A percentile compares a stretch with the other conserved stretches of the same genome.
phyloP scores from a whole-genome alignment of 495 filamentous ascomycete species.

The Penicillium flavigenum region DNA sequence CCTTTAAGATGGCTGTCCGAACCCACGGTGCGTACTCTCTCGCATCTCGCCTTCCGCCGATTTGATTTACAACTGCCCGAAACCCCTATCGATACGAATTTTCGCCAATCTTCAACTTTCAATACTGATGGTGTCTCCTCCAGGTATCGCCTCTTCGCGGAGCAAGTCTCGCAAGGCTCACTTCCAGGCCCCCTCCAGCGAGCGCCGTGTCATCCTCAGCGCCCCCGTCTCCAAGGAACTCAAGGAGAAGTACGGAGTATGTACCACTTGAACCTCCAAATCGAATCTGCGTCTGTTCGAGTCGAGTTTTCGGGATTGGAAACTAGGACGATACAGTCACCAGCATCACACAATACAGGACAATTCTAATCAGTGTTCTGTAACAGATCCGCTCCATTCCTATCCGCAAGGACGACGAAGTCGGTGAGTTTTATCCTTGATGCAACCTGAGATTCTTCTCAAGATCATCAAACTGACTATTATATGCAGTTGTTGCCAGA shows the following conservation, averaged over 20 bases:
- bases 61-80: slow-evolving; percentile 4
- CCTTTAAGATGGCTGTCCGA: slow-evolving; percentile 42
- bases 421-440: slow-evolving; percentile 33
- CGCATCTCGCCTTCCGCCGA: slow-evolving; percentile 8
- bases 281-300: slow-evolving; percentile 8
- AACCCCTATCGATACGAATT: slow-evolving; percentile 7
- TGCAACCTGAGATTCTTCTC: background rate
- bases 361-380: slow-evolving; percentile 18
- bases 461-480: background rate
- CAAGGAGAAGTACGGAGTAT: slow-evolving; percentile 90
- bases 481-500: slow-evolving; percentile 62
- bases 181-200: slow-evolving; percentile 87
- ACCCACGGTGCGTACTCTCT: slow-evolving; percentile 39
- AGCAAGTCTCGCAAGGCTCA: slow-evolving; percentile 98
- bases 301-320: slow-evolving; percentile 2
- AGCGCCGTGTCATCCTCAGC: slow-evolving; percentile 90
- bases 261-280: slow-evolving; percentile 27
- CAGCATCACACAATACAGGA: slow-evolving; percentile 1
- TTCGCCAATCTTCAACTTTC: slow-evolving; percentile 13
- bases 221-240: slow-evolving; percentile 94
- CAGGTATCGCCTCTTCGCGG: slow-evolving; percentile 78
- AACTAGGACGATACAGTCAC: slow-evolving; percentile 9
- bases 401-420: slow-evolving; percentile 97
- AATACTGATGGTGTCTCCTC: slow-evolving; percentile 29
- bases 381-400: slow-evolving; percentile 89